phyloP scores from a whole-genome alignment of 139 green algal species.

The Auxenochlorella pyrenoidosa region DNA sequence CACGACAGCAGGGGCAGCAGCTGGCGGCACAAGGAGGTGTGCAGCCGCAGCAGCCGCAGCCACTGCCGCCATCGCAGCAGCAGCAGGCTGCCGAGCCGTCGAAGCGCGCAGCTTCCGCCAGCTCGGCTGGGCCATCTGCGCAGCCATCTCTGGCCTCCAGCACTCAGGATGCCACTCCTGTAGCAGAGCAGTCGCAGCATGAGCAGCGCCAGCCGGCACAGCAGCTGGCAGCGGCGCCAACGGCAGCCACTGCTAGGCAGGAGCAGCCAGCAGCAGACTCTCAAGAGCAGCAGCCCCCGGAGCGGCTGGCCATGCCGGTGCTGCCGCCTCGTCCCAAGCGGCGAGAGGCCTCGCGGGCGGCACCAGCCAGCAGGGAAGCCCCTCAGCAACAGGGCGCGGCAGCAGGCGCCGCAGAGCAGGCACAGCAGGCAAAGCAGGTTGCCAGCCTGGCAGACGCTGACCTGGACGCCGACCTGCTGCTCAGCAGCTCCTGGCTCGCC shows the following conservation, averaged over 20 bases:
- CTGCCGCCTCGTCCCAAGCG: neutral
- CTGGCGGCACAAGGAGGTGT: neutral
- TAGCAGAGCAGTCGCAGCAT: neutral
- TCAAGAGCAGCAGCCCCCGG: neutral
- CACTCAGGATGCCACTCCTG: no score
- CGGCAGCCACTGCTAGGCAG: neutral
- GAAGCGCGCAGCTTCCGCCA: neutral
- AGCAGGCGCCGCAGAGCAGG: neutral
- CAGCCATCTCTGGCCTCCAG: no score
- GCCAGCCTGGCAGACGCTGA: neutral
- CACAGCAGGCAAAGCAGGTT: neutral
- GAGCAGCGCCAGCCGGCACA: neutral
- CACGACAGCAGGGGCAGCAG: neutral
- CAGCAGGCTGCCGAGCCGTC: neutral
- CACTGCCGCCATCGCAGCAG: neutral
- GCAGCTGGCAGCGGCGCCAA: no score
- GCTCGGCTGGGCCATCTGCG: neutral
- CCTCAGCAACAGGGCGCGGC: neutral
- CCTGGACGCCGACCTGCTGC: neutral
- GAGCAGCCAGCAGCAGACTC: neutral
- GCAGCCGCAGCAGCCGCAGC: neutral
- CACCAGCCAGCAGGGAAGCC: neutral
- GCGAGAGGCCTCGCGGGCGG: neutral
- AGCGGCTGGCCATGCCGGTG: neutral
- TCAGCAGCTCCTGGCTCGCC: neutral